Conservation (phyloP, 768 basidiomycete species). For the Boletales sp. region DNA sequence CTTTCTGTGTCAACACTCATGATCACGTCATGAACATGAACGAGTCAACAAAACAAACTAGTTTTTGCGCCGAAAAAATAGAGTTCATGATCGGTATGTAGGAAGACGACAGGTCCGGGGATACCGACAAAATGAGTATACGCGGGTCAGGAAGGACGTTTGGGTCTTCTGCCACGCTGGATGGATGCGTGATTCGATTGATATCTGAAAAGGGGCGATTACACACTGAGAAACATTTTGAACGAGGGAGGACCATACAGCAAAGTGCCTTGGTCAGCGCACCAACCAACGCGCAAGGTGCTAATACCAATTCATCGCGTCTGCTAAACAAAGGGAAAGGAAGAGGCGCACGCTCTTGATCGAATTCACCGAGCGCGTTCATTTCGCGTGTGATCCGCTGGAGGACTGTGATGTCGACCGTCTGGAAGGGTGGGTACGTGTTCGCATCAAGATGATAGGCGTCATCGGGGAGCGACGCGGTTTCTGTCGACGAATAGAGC, state of each 20-base stretch:
- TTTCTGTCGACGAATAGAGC: slow-evolving; percentile 69
- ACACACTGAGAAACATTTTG: not conserved
- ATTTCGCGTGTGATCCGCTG: slow-evolving; percentile 60
- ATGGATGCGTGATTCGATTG: slow-evolving; percentile 48
- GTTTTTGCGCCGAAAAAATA: slow-evolving; percentile 97
- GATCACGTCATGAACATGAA: slow-evolving; percentile 22
- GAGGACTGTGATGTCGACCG: slow-evolving; percentile 67
- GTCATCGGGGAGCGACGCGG: slow-evolving; percentile 32
- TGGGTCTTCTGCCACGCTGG: slow-evolving; percentile 30
- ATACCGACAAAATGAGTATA: slow-evolving; percentile 83
- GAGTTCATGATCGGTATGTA: slow-evolving; percentile 99
- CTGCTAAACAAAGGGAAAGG: not conserved
- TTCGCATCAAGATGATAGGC: slow-evolving; percentile 60
- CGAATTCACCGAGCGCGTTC: slow-evolving; percentile 43
- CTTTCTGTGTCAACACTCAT: slow-evolving; percentile 56
- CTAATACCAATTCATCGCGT: slow-evolving; percentile 28
- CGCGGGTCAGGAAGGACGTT: slow-evolving; percentile 45
- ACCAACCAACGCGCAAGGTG: slow-evolving; percentile 73
- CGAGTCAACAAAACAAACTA: slow-evolving; percentile 46
- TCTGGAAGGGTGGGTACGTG: slow-evolving; percentile 78
- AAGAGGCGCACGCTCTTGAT: slow-evolving; percentile 40
- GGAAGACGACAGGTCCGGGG: slow-evolving; percentile 82
- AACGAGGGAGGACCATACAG: slow-evolving; percentile 45
- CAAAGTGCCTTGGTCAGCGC: slow-evolving; percentile 92
- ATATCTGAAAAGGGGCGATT: slow-evolving; percentile 49